Evolutionary conservation across 495 filamentous ascomycete genomes (phyloP).

Genomic region (Xylaria longipes): DNA sequence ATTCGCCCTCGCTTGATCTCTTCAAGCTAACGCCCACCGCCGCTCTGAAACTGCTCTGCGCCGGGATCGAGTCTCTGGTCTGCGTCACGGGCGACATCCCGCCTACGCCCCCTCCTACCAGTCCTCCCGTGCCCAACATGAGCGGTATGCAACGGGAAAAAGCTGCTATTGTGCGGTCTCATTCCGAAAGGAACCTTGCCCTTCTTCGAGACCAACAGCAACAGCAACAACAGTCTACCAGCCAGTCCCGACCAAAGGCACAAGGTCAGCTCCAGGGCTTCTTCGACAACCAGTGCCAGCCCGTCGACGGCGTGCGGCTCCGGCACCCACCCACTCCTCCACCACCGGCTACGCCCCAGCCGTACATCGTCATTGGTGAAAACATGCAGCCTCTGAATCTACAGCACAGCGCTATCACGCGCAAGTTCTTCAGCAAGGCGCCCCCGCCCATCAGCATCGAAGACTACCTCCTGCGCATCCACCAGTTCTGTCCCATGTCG

Average conservation of each 20-base stretch:
- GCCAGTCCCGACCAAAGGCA: conserved; percentile 23
- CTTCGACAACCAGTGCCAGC: conserved; percentile 28
- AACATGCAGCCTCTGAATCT: conserved; percentile 66
- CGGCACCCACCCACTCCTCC: conserved; percentile 37
- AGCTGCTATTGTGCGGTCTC: conserved; percentile 60
- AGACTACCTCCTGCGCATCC: conserved; percentile 86
- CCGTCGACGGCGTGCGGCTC: conserved; percentile 56
- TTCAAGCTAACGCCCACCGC: conserved; percentile 73
- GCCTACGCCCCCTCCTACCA: conserved; percentile 71
- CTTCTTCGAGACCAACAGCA: conserved; percentile 38
- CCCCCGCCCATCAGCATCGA: conserved; percentile 80
- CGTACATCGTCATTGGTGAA: conserved; percentile 63
- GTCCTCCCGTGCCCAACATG: conserved; percentile 66
- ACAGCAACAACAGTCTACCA: conserved; percentile 25
- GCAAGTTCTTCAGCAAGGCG: conserved; percentile 90
- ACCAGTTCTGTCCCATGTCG: conserved; percentile 93
- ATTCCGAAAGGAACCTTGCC: conserved; percentile 55
- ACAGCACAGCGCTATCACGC: conserved; percentile 81
- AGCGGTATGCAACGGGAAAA: conserved; percentile 63
- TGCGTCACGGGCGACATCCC: conserved; percentile 73
- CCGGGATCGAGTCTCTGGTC: conserved; percentile 75
- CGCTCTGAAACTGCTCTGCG: conserved; percentile 80
- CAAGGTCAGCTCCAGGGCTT: background rate
- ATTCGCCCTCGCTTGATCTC: conserved; percentile 59
- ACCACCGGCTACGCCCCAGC: conserved; percentile 40